These are phyloP conservation scores for Saturnispora halmiae DNA, from an alignment of 805 yeast genomes.

Conservation along the genomic window DNA sequence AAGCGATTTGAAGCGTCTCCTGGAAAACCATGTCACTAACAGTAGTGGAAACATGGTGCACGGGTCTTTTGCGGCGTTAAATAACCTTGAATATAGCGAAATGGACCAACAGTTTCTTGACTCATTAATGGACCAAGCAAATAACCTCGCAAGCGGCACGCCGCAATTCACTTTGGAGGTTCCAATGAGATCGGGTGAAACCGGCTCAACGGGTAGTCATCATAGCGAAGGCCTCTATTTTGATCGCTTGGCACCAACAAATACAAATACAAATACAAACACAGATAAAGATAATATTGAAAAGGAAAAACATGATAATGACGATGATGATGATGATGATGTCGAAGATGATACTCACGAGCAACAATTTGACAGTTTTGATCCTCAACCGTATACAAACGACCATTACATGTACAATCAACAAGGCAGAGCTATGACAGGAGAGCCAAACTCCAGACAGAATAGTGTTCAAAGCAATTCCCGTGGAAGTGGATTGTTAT, in stretches of 20 bases:
- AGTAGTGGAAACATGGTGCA: background rate
- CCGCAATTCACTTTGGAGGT: background rate
- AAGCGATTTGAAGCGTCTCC: conserved; percentile 4
- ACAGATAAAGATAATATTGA: background rate
- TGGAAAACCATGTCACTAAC: background rate
- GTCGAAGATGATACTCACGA: background rate
- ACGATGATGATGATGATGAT: background rate
- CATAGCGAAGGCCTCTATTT: too few species aligned
- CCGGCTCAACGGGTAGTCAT: too few species aligned
- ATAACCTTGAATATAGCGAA: conserved; percentile 5
- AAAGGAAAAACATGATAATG: background rate
- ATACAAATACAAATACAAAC: too few species aligned
- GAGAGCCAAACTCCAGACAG: conserved; percentile 4
- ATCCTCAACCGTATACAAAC: conserved; percentile 4
- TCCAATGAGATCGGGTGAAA: too few species aligned
- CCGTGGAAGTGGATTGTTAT: conserved; percentile 1
- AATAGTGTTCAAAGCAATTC: background rate
- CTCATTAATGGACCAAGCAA: conserved; percentile 4
- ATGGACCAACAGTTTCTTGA: conserved; percentile 7
- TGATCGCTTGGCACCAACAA: too few species aligned
- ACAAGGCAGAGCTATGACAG: background rate
- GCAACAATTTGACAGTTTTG: background rate
- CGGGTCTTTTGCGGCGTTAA: conserved; percentile 9
- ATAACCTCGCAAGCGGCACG: background rate
- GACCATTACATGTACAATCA: conserved; percentile 3